Conservation (phyloP, 495 filamentous ascomycete species). For the Penicillium samsonianum region DNA sequence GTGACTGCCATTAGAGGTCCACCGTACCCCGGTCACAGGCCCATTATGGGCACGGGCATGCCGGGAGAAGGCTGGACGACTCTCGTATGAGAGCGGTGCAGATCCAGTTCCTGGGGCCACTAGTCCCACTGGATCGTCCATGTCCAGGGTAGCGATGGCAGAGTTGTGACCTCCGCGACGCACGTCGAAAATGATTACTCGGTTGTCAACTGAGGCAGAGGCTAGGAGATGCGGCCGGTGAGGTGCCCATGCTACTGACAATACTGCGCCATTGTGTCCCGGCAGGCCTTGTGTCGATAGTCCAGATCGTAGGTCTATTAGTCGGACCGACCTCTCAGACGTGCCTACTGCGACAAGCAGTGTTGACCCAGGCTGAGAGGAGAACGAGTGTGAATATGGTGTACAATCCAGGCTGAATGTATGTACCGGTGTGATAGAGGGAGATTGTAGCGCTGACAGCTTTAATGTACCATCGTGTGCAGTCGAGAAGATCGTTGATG, state of each 20-base stretch:
- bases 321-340: conserved; percentile 73
- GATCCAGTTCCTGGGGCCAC: conserved; percentile 27
- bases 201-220: conserved; percentile 74
- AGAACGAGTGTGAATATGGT: conserved; percentile 74
- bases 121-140: conserved; percentile 73
- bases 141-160: conserved; percentile 72
- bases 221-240: conserved; percentile 75
- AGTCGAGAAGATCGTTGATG: conserved; percentile 72
- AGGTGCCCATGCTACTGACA: conserved; percentile 79
- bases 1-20: conserved; percentile 74
- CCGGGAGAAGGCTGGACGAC: conserved; percentile 49
- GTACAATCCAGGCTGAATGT: conserved; percentile 72
- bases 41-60: conserved; percentile 67
- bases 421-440: conserved; percentile 48
- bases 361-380: conserved; percentile 65
- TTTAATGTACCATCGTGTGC: conserved; percentile 85
- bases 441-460: conserved; percentile 66
- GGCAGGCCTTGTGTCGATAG: conserved; percentile 73
- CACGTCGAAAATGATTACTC: conserved; percentile 82
- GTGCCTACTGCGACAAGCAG: conserved; percentile 83
- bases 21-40: conserved; percentile 78
- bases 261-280: conserved; percentile 69
- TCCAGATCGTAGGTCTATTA: conserved; percentile 81
- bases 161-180: conserved; percentile 61
- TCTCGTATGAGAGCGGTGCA: conserved; percentile 31